Base-by-base conservation (phyloP, 768 basidiomycete species). In the Leccinum obscurum region DNA sequence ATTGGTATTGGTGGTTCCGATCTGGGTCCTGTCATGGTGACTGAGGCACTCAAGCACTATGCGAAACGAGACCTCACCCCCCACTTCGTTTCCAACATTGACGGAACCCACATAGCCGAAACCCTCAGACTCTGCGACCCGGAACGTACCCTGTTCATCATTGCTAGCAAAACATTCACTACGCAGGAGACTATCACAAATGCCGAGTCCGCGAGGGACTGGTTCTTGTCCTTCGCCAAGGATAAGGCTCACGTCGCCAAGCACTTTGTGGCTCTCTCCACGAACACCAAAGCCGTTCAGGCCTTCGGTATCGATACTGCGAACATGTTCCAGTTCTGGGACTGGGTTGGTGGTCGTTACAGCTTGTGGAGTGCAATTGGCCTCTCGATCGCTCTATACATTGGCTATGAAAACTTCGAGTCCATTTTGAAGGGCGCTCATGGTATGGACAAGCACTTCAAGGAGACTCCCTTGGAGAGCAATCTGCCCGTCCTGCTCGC, bases 321-420 rank as follows among this genome's bases (percentile, higher is more conserved):
- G 66, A 98, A 98, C 80, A 99, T 99, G 95, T 99, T 99, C 86
- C 88, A 90, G 72, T 98, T 99, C 86, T 99, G 96, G 96, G 97
- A 98, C 77, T 99, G 97, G 97, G 97, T 99, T 64, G 97, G 97
- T 63, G 97, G 97, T 28, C 86, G 96, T 63, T 99, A 99, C 84
- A 94, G 91, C 68, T 82, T 99, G 64, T 98, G 97, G 96, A 95
- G 93, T 62, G 96, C 97, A 32, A 98, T 99, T 67, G 97, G 97
- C 60, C 82, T 98, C 60, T 92, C 92, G 50, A 98, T 99, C 76
- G 91, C 92, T 41, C 80, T 98, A 54, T 89, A 87, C 51, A 91
- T 98, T 68, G 97, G 97, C 3, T 97, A 86, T 72, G 91, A 97
- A 39, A 92, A 95, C 81, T 98, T 98, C 73, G 89, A 92, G 73